Conservation (phyloP, 495 filamentous ascomycete species). For the Endocarpon pusillum region DNA sequence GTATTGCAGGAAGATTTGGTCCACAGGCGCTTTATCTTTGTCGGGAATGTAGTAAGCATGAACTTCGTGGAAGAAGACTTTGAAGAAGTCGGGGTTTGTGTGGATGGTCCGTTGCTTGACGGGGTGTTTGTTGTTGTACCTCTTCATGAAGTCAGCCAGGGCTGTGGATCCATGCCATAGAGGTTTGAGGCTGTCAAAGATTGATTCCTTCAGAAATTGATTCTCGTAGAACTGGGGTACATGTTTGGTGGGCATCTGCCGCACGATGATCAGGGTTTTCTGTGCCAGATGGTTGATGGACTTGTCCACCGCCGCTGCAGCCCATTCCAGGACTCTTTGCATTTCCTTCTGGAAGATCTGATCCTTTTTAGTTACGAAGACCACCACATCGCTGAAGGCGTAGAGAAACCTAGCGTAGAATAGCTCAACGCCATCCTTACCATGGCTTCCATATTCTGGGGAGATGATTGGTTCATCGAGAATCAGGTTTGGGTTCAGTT, state of each 20-base stretch:
- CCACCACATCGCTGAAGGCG: conserved; percentile 9
- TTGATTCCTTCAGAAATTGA: neutral
- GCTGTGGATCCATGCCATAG: neutral
- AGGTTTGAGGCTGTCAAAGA: neutral
- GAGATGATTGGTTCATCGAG: conserved; percentile 1
- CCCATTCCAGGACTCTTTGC: conserved; percentile 8
- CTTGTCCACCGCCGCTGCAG: neutral
- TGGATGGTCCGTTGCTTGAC: neutral
- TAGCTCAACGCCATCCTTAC: conserved; percentile 7
- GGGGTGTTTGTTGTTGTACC: neutral
- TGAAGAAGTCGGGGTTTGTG: neutral
- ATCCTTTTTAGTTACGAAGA: conserved; percentile 8
- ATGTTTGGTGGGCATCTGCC: conserved; percentile 1
- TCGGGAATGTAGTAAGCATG: conserved; percentile 2
- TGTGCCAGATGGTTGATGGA: conserved; percentile 3
- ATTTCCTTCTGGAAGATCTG: conserved; percentile 5
- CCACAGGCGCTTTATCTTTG: neutral
- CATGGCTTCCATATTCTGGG: conserved; percentile 3
- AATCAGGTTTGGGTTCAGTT: neutral
- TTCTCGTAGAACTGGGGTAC: conserved; percentile 1
- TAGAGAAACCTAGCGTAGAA: conserved; percentile 11
- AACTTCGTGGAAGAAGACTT: conserved; percentile 1
- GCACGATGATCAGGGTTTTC: conserved; percentile 3
- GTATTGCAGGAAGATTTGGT: conserved; percentile 1
- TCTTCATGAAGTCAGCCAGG: neutral